These are phyloP conservation scores for Candida sanyiensis DNA, from an alignment of 805 yeast genomes.

Conservation along the genomic window DNA sequence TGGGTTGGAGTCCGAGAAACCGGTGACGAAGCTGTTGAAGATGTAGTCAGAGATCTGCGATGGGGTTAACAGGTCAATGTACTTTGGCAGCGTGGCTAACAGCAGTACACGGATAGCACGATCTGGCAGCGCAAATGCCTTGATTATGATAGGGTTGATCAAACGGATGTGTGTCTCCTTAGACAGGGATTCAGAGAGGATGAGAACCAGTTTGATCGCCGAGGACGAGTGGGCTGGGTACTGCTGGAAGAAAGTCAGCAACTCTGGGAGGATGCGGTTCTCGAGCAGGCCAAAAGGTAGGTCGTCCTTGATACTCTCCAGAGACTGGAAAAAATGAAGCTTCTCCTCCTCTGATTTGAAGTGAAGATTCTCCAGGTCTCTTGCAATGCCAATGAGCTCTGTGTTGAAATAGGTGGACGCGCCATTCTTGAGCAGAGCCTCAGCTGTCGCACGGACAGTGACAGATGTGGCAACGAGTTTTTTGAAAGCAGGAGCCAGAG, in stretches of 20 bases:
- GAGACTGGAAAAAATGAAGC: conserved; percentile 35
- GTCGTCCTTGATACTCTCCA: conserved; percentile 30
- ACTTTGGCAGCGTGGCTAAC: conserved; percentile 54
- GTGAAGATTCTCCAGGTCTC: conserved; percentile 49
- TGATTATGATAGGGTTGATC: conserved; percentile 59
- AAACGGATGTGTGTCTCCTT: conserved; percentile 33
- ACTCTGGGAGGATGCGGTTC: conserved; percentile 64
- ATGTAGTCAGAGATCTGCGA: conserved; percentile 64
- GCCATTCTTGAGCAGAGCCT: conserved; percentile 25
- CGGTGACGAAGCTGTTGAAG: conserved; percentile 64
- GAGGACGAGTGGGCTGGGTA: conserved; percentile 26
- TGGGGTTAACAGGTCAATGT: conserved; percentile 44
- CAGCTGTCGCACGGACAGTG: conserved; percentile 34
- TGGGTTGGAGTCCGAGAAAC: conserved; percentile 79
- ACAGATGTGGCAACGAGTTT: conserved; percentile 35
- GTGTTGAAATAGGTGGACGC: conserved; percentile 31
- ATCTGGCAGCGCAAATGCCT: conserved; percentile 61
- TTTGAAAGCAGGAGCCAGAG: conserved; percentile 32
- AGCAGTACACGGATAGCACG: conserved; percentile 73
- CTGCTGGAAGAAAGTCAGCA: conserved; percentile 39
- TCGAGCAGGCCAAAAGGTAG: conserved; percentile 52
- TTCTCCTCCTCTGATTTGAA: conserved; percentile 51
- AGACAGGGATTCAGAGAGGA: conserved; percentile 28
- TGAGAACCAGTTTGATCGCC: conserved; percentile 26
- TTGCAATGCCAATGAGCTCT: conserved; percentile 45